A percentile compares a stretch with the other conserved stretches of the same genome.
phyloP scores from a whole-genome alignment of 177 flowering plant genomes.

The Vitis hybrid region DNA sequence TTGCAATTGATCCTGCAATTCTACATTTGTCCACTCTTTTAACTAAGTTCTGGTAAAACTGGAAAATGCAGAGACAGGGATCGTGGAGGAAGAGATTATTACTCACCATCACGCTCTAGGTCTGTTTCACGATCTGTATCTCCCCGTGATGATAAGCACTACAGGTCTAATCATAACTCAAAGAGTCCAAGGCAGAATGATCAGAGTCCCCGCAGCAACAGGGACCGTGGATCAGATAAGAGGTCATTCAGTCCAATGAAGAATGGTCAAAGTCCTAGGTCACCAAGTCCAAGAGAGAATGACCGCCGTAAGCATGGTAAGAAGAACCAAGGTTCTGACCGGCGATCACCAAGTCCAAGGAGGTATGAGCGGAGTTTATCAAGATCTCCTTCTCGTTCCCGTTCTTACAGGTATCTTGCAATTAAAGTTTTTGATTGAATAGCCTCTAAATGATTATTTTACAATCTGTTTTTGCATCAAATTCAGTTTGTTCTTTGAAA shows the following conservation, averaged over 20 bases:
- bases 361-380: constrained; percentile 31
- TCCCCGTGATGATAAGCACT: constrained; percentile 34
- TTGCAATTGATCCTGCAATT: neutral
- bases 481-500: neutral
- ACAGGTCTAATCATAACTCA: constrained; percentile 25
- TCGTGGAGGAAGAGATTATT: constrained; percentile 29
- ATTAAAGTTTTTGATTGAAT: too few relatives aligned
- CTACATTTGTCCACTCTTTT: neutral
- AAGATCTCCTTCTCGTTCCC: constrained; percentile 46
- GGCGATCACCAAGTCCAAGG: constrained; percentile 44
- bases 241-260: constrained; percentile 43
- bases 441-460: too few relatives aligned
- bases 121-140: constrained; percentile 41
- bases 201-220: constrained; percentile 18
- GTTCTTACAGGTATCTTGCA: constrained; percentile 26
- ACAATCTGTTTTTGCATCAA: neutral
- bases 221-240: constrained; percentile 15
- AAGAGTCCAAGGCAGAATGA: constrained; percentile 31
- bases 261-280: constrained; percentile 24
- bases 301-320: constrained; percentile 19
- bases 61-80: constrained; percentile 27
- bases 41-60: neutral
- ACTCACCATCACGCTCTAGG: constrained; percentile 20
- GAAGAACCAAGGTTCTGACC: constrained; percentile 15
- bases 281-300: constrained; percentile 28